phyloP scores from a whole-genome alignment of 345 rosid species.

The Lagerstroemia speciosa region DNA sequence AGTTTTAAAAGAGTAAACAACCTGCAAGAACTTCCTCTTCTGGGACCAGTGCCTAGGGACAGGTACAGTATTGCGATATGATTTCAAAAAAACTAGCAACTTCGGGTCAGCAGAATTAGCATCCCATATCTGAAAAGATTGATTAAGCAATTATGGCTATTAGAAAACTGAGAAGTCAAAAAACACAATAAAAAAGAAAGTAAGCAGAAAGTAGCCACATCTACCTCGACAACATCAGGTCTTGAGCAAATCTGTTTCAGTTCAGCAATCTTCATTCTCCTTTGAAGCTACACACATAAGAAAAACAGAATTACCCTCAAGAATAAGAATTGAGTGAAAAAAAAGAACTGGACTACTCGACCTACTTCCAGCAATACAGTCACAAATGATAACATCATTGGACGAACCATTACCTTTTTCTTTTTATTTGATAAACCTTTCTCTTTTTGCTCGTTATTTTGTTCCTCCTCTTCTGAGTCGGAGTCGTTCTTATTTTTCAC shows the following conservation, averaged over 20 bases:
- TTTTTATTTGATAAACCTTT: slow-evolving; percentile 79
- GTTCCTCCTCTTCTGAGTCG: slow-evolving; percentile 75
- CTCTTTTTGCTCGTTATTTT: slow-evolving; percentile 61
- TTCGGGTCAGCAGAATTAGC: slow-evolving; percentile 96
- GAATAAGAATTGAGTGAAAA: neutral
- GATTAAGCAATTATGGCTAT: neutral
- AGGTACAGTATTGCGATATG: slow-evolving; percentile 91
- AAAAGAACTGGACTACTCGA: too few relatives aligned
- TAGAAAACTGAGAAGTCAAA: neutral
- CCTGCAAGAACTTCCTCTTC: slow-evolving; percentile 98
- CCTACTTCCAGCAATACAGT: too few relatives aligned
- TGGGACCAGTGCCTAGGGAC: slow-evolving; percentile 99
- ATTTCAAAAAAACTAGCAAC: slow-evolving; percentile 83
- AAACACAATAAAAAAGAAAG: neutral
- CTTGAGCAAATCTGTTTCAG: slow-evolving; percentile 86
- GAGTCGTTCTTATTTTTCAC: slow-evolving; percentile 57
- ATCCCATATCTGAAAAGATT: slow-evolving; percentile 79
- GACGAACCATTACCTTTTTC: slow-evolving; percentile 45
- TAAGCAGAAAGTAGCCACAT: slow-evolving; percentile 5
- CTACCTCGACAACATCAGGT: slow-evolving; percentile 99
- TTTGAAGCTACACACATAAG: slow-evolving; percentile 49
- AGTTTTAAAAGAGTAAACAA: slow-evolving; percentile 29
- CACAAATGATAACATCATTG: neutral
- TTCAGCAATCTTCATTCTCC: slow-evolving; percentile 92
- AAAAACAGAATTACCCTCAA: neutral